phyloP scores from a whole-genome alignment of 106 monocot genomes.

The Hemerocallis citrina region DNA sequence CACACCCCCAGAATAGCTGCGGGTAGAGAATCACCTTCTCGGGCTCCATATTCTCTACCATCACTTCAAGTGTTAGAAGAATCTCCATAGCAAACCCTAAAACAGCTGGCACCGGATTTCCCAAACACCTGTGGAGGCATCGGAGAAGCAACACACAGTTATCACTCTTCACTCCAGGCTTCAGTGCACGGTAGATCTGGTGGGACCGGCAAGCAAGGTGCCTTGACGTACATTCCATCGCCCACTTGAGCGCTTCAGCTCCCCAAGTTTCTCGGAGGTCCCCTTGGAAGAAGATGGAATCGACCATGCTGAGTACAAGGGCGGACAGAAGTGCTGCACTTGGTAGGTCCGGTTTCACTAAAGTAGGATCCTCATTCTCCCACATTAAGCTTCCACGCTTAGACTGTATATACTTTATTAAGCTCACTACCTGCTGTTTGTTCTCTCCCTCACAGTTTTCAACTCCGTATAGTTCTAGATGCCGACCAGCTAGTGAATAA shows the following conservation, averaged over 20 bases:
- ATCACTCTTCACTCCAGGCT: conserved; percentile 81
- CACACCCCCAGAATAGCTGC: conserved; percentile 97
- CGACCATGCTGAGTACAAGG: conserved; percentile 86
- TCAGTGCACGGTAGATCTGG: conserved; percentile 91
- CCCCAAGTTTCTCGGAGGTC: conserved; percentile 99
- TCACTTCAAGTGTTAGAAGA: conserved; percentile 85
- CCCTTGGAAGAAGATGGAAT: conserved; percentile 97
- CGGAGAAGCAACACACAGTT: conserved; percentile 82
- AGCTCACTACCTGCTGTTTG: conserved; percentile 87
- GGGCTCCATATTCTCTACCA: conserved; percentile 97
- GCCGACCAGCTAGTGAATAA: conserved; percentile 92
- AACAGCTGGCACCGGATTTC: conserved; percentile 82
- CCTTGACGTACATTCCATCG: conserved; percentile 93
- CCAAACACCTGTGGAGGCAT: conserved; percentile 83
- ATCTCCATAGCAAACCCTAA: conserved; percentile 97
- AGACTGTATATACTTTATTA: conserved; percentile 96
- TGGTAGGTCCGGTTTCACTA: conserved; percentile 60
- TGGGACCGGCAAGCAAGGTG: conserved; percentile 97
- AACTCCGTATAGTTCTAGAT: conserved; percentile 83
- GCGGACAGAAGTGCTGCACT: conserved; percentile 82
- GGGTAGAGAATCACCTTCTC: conserved; percentile 97
- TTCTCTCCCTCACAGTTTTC: conserved; percentile 80
- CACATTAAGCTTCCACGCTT: conserved; percentile 94
- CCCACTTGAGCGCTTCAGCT: conserved; percentile 92
- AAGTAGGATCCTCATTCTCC: conserved; percentile 96